Conservation (phyloP, 164 flowering plant species). For the Euptelea pleiosperma region DNA sequence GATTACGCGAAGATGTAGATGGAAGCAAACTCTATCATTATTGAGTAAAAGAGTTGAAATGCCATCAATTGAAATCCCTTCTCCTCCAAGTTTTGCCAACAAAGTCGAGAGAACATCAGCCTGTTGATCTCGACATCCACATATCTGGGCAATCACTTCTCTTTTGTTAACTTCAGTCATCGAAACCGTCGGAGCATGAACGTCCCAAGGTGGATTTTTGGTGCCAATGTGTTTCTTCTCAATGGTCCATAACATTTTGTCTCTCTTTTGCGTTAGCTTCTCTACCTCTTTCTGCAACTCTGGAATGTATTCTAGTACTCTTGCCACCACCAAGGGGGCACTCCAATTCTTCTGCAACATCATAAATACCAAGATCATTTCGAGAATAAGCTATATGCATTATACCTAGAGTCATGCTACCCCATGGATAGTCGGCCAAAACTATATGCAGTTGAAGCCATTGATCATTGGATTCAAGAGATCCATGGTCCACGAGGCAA, state of each 20-base stretch:
- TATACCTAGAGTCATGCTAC: too few species aligned
- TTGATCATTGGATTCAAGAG: too few species aligned
- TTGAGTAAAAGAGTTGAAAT: background rate
- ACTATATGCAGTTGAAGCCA: too few species aligned
- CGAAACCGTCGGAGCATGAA: background rate
- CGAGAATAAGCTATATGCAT: too few species aligned
- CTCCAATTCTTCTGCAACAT: constrained; percentile 7
- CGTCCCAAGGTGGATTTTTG: background rate
- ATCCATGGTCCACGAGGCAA: too few species aligned
- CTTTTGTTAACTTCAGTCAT: constrained; percentile 2
- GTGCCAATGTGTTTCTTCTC: constrained; percentile 1
- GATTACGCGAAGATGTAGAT: constrained; percentile 5
- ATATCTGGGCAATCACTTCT: constrained; percentile 5
- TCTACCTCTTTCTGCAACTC: constrained; percentile 1
- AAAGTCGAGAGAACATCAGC: background rate
- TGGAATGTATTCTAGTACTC: constrained; percentile 6
- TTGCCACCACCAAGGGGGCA: background rate
- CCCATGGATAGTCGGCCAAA: too few species aligned
- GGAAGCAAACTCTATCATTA: background rate
- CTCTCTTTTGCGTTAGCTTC: background rate
- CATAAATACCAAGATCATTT: too few species aligned
- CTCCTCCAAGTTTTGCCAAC: background rate
- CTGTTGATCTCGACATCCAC: background rate
- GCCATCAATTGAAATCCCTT: background rate
- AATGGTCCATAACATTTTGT: background rate